Evolutionary conservation across 2,329 filamentous ascomycete genomes (phyloP).

Genomic region (Aureobasidium sp.): DNA sequence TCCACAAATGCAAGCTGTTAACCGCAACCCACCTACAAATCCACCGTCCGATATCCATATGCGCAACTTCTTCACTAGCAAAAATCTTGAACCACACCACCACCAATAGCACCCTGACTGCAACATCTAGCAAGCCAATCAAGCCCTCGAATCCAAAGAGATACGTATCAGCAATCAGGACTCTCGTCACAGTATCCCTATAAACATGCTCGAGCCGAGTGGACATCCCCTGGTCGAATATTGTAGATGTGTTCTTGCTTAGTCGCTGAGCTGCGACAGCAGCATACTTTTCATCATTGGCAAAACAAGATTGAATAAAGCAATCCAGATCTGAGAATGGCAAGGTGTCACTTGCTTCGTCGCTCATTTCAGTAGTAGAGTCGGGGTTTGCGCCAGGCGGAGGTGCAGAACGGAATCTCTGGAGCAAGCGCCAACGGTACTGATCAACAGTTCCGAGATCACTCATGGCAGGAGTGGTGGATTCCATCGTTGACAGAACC

Average conservation of each 20-base stretch:
- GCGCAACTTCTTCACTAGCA: neutral
- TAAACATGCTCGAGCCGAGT: slow-evolving; percentile 19
- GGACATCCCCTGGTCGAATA: too few species aligned
- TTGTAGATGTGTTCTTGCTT: neutral
- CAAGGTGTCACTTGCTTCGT: slow-evolving; percentile 17
- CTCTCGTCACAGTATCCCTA: slow-evolving; percentile 28
- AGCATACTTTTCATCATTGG: slow-evolving; percentile 14
- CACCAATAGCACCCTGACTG: neutral
- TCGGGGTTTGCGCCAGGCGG: slow-evolving; percentile 29
- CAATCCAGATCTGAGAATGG: slow-evolving; percentile 32
- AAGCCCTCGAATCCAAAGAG: slow-evolving; percentile 11
- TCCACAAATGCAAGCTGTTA: neutral
- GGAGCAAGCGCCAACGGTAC: slow-evolving; percentile 29
- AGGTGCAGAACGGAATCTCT: slow-evolving; percentile 31
- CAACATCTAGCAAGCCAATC: neutral
- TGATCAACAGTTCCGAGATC: neutral
- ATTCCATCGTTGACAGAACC: slow-evolving; percentile 22
- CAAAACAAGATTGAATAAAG: slow-evolving; percentile 22
- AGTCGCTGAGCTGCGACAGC: neutral
- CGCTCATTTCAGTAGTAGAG: slow-evolving; percentile 11
- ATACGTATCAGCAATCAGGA: slow-evolving; percentile 34
- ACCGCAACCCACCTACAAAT: neutral
- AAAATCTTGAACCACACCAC: neutral
- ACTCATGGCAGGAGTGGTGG: neutral
- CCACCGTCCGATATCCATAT: neutral